phyloP scores from a whole-genome alignment of 164 flowering plant species.

The Aristolochia fimbriata region DNA sequence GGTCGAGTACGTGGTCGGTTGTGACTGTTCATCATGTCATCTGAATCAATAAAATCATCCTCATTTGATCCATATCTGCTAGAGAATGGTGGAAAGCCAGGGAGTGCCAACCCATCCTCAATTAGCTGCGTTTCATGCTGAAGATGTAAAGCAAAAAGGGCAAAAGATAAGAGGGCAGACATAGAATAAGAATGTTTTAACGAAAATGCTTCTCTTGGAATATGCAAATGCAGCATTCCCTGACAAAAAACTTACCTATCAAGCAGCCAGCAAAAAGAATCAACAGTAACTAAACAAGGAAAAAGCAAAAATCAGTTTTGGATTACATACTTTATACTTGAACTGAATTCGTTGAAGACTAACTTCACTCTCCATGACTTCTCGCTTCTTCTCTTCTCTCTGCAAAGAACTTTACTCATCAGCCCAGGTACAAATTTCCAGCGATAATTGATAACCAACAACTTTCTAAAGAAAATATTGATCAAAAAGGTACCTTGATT shows the following conservation, averaged over 20 bases:
- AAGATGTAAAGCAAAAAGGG: neutral
- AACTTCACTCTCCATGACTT: constrained; percentile 84
- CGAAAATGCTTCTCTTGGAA: neutral
- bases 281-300: neutral
- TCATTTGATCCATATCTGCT: constrained; percentile 66
- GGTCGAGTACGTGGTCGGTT: constrained; percentile 36
- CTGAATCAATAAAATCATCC: constrained; percentile 78
- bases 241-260: neutral
- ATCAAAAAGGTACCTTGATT: constrained; percentile 49
- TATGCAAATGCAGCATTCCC: neutral
- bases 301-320: neutral
- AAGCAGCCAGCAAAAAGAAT: neutral
- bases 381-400: constrained; percentile 98
- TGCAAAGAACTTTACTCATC: constrained; percentile 19
- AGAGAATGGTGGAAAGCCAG: constrained; percentile 43
- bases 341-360: constrained; percentile 77
- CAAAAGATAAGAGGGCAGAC: neutral
- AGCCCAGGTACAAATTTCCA: constrained; percentile 6
- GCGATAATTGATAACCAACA: neutral
- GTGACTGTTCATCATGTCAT: constrained; percentile 40
- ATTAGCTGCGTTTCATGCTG: constrained; percentile 54
- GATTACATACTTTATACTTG: constrained; percentile 58
- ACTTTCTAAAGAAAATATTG: neutral
- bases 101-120: constrained; percentile 77
- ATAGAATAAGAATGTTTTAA: neutral